Evolutionary conservation across 2,329 filamentous ascomycete genomes (phyloP), one percentile per base, ranked within the genome.

Genomic region (Domatiomyces catenatus): DNA sequence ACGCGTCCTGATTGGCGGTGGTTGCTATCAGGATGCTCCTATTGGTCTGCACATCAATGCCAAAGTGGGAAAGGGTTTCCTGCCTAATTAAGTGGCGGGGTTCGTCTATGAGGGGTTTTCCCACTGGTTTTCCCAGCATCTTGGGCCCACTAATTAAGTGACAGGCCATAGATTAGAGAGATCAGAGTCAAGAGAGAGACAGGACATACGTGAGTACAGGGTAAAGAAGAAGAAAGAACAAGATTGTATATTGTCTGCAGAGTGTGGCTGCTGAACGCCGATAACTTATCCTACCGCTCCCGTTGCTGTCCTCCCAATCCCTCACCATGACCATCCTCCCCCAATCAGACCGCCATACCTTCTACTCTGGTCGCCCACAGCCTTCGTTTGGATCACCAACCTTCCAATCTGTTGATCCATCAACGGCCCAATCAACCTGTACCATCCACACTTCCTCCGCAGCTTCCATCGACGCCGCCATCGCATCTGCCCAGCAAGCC

Each of bases 381-480:
- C 68, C 73, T 22, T 52, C 56, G 15, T 55, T 51, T 2, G 77
- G 79, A 8, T 69, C 74, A 43, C 72, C 73, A 52, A 80, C 80
- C 46, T 90, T 92, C 69, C 71, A 80, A 55, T 79, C 83, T 26
- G 72, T 90, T 63, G 76, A 92, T 63, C 87, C 87, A 42, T 79
- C 86, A 47, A 88, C 79, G 43, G 79, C 75, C 51, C 71, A 76
- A 55, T 75, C 81, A 5, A 66, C 90, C 48, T 84, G 84, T 56
- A 79, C 81, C 58, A 79, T 94, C 62, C 78, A 86, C 67, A 73
- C 77, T 32, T 84, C 86, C 17, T 81, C 84, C 0, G 66, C 71
- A 19, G 63, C 73, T 51, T 79, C 86, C 61, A 72, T 92, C 63
- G 79, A 92, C 63, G 74, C 78, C 15, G 85, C 86, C 44, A 74